phyloP scores from a whole-genome alignment of 2,329 filamentous ascomycete genomes.

The Cladosporium sp. region DNA sequence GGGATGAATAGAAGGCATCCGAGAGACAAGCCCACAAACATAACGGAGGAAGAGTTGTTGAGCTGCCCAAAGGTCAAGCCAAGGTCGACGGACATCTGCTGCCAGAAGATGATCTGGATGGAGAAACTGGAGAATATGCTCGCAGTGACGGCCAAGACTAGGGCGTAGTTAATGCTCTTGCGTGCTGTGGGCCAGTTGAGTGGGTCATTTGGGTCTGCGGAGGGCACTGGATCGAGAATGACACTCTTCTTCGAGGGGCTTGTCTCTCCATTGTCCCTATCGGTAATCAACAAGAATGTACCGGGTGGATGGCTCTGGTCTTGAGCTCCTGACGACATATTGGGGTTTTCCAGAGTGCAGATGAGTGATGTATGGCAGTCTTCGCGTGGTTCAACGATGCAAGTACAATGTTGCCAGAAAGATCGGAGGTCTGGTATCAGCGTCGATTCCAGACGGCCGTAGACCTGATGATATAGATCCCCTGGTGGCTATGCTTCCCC shows the following conservation, averaged over 20 bases:
- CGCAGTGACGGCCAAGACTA: constrained; percentile 41
- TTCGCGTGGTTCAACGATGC: not conserved
- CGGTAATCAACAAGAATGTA: not conserved
- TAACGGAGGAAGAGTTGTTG: constrained; percentile 46
- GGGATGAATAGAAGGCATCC: constrained; percentile 51
- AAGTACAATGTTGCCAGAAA: not conserved
- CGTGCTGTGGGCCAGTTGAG: constrained; percentile 45
- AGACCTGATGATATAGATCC: not conserved
- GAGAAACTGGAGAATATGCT: constrained; percentile 41
- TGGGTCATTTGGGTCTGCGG: constrained; percentile 37
- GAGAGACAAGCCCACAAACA: constrained; percentile 47
- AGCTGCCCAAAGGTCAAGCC: constrained; percentile 41
- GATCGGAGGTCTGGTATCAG: not conserved
- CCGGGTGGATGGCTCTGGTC: not conserved
- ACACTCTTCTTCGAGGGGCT: not conserved
- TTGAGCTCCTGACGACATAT: not conserved
- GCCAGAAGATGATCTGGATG: constrained; percentile 44
- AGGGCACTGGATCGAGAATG: constrained; percentile 24
- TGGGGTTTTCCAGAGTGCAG: not conserved
- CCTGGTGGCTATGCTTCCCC: not conserved
- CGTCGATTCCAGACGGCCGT: not conserved
- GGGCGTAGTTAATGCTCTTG: constrained; percentile 42
- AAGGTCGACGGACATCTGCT: constrained; percentile 41
- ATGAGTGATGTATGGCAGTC: not conserved
- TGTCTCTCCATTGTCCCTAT: not conserved